phyloP scores from a whole-genome alignment of 768 basidiomycete species.

The Pulveroboletus sp. region DNA sequence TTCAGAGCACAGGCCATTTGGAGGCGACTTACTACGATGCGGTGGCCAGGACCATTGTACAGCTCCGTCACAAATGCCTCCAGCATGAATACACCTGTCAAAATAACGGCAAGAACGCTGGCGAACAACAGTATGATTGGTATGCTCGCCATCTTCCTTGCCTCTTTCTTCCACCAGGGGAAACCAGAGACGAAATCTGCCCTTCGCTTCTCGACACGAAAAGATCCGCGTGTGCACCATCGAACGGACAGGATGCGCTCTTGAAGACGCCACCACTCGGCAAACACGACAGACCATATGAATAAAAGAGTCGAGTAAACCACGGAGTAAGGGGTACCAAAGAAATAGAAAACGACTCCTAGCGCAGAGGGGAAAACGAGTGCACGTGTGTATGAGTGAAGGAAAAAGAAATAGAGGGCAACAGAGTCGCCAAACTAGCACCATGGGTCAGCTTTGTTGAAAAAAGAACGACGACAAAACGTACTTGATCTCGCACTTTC shows the following conservation, averaged over 20 bases:
- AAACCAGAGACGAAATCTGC: slow-evolving; percentile 53
- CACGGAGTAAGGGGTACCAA: slow-evolving; percentile 70
- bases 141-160: slow-evolving; percentile 60
- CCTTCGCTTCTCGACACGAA: slow-evolving; percentile 70
- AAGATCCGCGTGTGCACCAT: slow-evolving; percentile 77
- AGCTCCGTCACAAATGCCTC: slow-evolving; percentile 88
- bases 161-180: slow-evolving; percentile 72
- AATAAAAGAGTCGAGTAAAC: slow-evolving; percentile 70
- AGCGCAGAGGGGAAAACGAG: slow-evolving; percentile 72
- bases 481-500: slow-evolving; percentile 67
- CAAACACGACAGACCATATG: slow-evolving; percentile 83
- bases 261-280: slow-evolving; percentile 89
- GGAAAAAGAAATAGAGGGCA: slow-evolving; percentile 87
- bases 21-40: slow-evolving; percentile 59
- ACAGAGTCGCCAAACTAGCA: slow-evolving; percentile 72
- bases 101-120: slow-evolving; percentile 57
- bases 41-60: slow-evolving; percentile 83
- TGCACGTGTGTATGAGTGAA: slow-evolving; percentile 77
- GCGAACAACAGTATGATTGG: slow-evolving; percentile 76
- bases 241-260: slow-evolving; percentile 80
- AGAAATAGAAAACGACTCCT: slow-evolving; percentile 66
- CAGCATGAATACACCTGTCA: slow-evolving; percentile 80
- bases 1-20: no score
- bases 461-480: slow-evolving; percentile 13
- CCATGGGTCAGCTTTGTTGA: neutral